Evolutionary conservation across 208 protist genomes (phyloP), one percentile per base, ranked within the genome.

Genomic region (Leishmania major): DNA sequence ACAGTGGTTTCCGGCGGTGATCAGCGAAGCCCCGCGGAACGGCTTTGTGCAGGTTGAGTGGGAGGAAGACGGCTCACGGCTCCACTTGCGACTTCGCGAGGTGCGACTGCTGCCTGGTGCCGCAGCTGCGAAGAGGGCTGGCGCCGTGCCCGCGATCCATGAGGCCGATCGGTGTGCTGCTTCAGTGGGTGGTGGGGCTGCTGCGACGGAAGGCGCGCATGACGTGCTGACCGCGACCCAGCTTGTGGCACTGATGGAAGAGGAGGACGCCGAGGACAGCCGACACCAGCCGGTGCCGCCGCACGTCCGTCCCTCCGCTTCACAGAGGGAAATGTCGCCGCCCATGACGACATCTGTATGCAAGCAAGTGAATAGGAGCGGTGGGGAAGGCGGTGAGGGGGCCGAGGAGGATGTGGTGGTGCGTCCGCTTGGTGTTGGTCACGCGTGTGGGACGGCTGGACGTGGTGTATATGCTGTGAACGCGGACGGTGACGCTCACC

Each of bases 21-120:
- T 94, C 4, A 85, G 75, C 2, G 87, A 88, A 60, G 83, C 84
- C 3, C 88, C 90, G 71, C 79, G 84, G 6, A 85, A 89, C 78
- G 90, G 90, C 40, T 95, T 90, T 75, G 91, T 95, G 80, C 90
- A 93, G 78, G 85, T 96, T 77, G 77, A 86, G 43, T 93, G 91
- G 90, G 83, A 85, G 25, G 88, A 91, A 49, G 91, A 96, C 77
- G 87, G 67, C 25, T 91, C 91, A 13, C 62, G 89, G 19, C 49
- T 95, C 47, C 92, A 95, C 82, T 64, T 95, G 17, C 78, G 85
- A 8, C 49, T 86, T 7, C 82, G 84, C 19, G 90, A 95, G 49
- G 92, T 95, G 66, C 90, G 92, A 8, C 84, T 85, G 7, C 73
- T 45, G 71, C 79, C 57, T 66, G 78, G 47, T 22, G n/a, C 8